Conservation (phyloP, 192 early-diverging fungal species). For the Diversispora eburnea region DNA sequence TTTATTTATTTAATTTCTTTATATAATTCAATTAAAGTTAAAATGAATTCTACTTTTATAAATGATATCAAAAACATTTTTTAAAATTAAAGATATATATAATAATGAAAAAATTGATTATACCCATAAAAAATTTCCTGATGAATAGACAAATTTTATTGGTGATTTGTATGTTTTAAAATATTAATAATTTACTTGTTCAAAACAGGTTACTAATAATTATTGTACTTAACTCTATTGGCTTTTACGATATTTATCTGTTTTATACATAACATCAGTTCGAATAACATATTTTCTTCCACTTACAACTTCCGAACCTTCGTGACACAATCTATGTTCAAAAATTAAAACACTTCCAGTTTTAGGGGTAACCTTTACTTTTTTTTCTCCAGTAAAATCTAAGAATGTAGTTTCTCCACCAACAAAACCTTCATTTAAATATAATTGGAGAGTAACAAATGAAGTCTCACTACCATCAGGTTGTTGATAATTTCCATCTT, state of each 20-base stretch:
- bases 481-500: conserved; percentile 38
- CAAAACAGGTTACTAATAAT: too few relatives aligned
- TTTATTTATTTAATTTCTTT: too few relatives aligned
- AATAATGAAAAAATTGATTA: too few relatives aligned
- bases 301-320: conserved; percentile 38
- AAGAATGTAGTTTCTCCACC: conserved; percentile 49
- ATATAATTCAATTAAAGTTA: too few relatives aligned
- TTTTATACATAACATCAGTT: conserved; percentile 43
- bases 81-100: too few relatives aligned
- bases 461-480: conserved; percentile 36
- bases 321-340: conserved; percentile 43
- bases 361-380: conserved; percentile 34
- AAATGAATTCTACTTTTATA: too few relatives aligned
- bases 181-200: too few relatives aligned
- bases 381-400: conserved; percentile 14
- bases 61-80: too few relatives aligned
- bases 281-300: conserved; percentile 48
- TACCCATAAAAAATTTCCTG: too few relatives aligned
- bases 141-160: too few relatives aligned
- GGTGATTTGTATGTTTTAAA: too few relatives aligned
- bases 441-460: conserved; percentile 43
- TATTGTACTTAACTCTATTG: too few relatives aligned
- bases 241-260: not conserved
- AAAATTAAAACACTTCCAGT: conserved; percentile 38
- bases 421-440: conserved; percentile 42